phyloP scores from a whole-genome alignment of 1,284 basidiomycete genomes.

The Cryptococcus sp. region DNA sequence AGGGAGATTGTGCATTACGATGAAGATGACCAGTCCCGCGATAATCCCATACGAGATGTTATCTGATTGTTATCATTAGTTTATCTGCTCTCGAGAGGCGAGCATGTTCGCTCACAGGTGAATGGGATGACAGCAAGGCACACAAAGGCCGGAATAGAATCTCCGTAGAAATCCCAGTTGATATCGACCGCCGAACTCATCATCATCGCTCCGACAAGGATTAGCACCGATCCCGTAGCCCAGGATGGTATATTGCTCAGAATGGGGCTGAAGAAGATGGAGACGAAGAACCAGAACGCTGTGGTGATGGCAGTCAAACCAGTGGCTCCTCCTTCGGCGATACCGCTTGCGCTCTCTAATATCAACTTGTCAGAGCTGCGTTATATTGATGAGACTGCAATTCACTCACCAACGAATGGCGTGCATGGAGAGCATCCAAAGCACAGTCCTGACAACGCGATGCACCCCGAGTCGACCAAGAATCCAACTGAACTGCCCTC shows the following conservation, averaged over 20 bases:
- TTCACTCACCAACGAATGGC: conserved; percentile 64
- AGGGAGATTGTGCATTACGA: conserved; percentile 73
- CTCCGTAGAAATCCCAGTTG: conserved; percentile 86
- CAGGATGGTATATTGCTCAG: conserved; percentile 84
- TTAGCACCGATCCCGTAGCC: conserved; percentile 84
- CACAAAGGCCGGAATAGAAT: conserved; percentile 80
- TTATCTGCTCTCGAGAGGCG: conserved; percentile 16
- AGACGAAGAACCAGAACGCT: conserved; percentile 78
- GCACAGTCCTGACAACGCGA: conserved; percentile 53
- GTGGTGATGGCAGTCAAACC: conserved; percentile 78
- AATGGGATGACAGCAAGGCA: conserved; percentile 75
- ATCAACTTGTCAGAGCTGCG: not conserved
- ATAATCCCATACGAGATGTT: conserved; percentile 86
- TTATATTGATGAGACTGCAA: not conserved
- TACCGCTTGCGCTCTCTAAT: conserved; percentile 46
- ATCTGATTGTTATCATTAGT: conserved; percentile 22
- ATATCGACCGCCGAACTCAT: conserved; percentile 81
- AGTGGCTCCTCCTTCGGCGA: conserved; percentile 79
- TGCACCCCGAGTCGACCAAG: conserved; percentile 59
- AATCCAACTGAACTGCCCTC: conserved; percentile 83
- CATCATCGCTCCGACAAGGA: conserved; percentile 87
- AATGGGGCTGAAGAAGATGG: conserved; percentile 85
- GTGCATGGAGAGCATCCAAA: conserved; percentile 86
- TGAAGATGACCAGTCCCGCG: conserved; percentile 67
- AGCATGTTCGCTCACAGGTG: conserved; percentile 66